Percentiles rank a stretch among this genome's conserved stretches.
Conservation (phyloP, 139 green algal genomes). For the Chlamydomonas sp. region DNA sequence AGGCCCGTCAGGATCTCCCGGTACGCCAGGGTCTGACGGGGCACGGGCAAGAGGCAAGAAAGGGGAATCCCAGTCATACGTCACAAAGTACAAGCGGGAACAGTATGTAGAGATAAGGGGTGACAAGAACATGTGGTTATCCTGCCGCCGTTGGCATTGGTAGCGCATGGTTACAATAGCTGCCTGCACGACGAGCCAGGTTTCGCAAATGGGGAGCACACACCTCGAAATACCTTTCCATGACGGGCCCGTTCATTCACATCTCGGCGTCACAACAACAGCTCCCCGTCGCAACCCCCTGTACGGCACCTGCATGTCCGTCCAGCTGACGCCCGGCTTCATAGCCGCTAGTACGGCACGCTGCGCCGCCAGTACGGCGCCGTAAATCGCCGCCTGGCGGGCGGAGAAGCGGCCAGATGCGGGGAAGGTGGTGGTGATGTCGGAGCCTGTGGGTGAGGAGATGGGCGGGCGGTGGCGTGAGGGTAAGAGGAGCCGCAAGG, state of each 20-base stretch:
- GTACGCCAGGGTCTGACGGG: conserved; percentile 70
- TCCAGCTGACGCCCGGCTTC: conserved; percentile 85
- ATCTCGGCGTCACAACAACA: too few species aligned
- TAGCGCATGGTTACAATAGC: too few species aligned
- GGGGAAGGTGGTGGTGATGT: conserved; percentile 91
- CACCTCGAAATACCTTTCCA: background rate
- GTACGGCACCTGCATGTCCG: conserved; percentile 10
- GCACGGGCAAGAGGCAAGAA: background rate
- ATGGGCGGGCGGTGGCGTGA: background rate
- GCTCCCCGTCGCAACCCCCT: too few species aligned
- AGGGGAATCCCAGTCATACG: background rate
- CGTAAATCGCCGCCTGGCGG: conserved; percentile 81
- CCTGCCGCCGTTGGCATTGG: too few species aligned
- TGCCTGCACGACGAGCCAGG: too few species aligned
- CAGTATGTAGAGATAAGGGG: too few species aligned
- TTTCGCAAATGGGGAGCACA: background rate
- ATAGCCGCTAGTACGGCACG: conserved; percentile 69
- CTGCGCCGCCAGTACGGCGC: conserved; percentile 79
- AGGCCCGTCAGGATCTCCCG: conserved; percentile 78
- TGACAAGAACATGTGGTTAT: too few species aligned
- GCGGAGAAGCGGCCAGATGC: conserved; percentile 79
- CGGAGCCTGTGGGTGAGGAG: conserved; percentile 28
- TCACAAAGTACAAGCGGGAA: too few species aligned
- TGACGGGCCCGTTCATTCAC: conserved; percentile 24
- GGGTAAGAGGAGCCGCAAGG: too few species aligned